These are phyloP conservation scores for Pythium oligandrum DNA, from an alignment of 352 stramenopile species.

Conservation along the genomic window DNA sequence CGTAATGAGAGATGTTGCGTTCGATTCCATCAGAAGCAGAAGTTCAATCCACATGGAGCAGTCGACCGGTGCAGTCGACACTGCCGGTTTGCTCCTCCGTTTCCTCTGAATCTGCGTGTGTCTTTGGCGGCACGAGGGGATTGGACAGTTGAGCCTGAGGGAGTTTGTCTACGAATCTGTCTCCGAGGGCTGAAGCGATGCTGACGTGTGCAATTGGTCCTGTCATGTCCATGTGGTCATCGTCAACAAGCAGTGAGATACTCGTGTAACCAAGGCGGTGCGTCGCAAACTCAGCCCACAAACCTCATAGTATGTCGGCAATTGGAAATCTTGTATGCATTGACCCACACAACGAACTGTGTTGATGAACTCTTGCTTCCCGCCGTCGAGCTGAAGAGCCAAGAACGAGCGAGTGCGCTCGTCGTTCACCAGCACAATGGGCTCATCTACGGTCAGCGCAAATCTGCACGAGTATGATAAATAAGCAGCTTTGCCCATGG, in stretches of 20 bases:
- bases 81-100: constrained; percentile 25
- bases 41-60: constrained; percentile 49
- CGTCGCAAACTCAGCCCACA: neutral
- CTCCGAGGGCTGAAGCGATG: constrained; percentile 58
- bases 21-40: constrained; percentile 44
- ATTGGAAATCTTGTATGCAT: constrained; percentile 45
- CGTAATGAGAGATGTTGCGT: constrained; percentile 8
- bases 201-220: constrained; percentile 80
- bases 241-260: constrained; percentile 20
- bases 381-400: constrained; percentile 39
- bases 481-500: no score
- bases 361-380: constrained; percentile 27
- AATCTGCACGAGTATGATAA: constrained; percentile 14
- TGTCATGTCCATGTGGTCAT: constrained; percentile 26
- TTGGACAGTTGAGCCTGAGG: constrained; percentile 29
- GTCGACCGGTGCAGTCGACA: constrained; percentile 67
- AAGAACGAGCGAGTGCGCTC: constrained; percentile 73
- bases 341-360: constrained; percentile 54
- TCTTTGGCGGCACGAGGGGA: neutral
- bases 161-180: constrained; percentile 34
- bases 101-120: constrained; percentile 6
- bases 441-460: constrained; percentile 26
- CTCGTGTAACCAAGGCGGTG: no score
- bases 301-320: constrained; percentile 66
- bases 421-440: constrained; percentile 64